Percentiles rank a stretch among this genome's conserved stretches.
These are phyloP conservation scores for Magnolia changhungtana DNA, from an alignment of 164 flowering plant species.

Conservation along the genomic window DNA sequence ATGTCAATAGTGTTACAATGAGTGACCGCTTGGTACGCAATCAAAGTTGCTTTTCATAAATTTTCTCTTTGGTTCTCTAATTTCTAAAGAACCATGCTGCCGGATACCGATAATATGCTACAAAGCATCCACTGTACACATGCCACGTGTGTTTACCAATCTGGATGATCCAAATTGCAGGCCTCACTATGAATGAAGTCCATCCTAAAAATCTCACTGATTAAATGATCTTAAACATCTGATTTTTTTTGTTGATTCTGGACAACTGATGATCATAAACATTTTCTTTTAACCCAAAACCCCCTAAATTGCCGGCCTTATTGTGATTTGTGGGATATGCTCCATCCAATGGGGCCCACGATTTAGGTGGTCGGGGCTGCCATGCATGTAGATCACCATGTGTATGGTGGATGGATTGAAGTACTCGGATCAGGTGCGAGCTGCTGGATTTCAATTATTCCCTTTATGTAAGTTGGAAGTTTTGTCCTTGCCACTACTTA, in stretches of 20 bases:
- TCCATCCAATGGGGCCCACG: background rate
- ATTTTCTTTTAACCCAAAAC: no score
- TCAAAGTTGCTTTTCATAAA: slow-evolving; percentile 3
- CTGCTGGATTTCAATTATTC: background rate
- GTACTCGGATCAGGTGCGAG: background rate
- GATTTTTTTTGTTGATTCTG: background rate
- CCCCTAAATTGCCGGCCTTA: no score
- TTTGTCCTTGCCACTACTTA: slow-evolving; percentile 27
- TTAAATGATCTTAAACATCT: background rate
- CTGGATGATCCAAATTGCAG: background rate
- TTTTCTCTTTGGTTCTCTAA: background rate
- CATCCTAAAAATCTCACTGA: background rate
- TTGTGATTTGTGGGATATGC: no score
- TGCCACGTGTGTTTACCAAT: background rate
- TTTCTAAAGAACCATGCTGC: background rate
- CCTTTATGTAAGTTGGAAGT: background rate
- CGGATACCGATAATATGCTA: background rate
- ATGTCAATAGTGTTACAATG: slow-evolving; percentile 68
- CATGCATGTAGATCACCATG: background rate
- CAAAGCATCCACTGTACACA: background rate
- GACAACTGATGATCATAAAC: background rate
- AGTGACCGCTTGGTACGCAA: slow-evolving; percentile 78
- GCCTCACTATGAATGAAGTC: background rate
- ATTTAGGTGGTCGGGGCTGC: background rate
- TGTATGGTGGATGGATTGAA: background rate